Conservation (phyloP, 768 basidiomycete species). For the Tulasnella sp. region DNA sequence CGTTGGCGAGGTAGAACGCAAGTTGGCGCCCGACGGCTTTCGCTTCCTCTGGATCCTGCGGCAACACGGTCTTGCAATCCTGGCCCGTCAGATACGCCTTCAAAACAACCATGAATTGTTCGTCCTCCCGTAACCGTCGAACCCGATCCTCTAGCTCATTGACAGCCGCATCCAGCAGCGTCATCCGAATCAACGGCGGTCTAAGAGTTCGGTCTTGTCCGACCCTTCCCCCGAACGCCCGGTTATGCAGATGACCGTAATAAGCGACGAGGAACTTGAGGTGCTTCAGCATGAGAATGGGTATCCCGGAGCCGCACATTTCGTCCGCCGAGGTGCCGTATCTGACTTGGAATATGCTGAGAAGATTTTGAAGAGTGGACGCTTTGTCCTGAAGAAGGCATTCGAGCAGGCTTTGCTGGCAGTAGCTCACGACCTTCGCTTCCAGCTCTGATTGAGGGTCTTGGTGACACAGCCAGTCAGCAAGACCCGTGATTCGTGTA, state of each 20-base stretch:
- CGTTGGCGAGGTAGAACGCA: slow-evolving; percentile 15
- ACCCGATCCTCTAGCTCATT: slow-evolving; percentile 9
- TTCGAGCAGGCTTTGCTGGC: slow-evolving; percentile 68
- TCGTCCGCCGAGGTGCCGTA: slow-evolving; percentile 48
- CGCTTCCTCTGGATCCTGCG: background rate
- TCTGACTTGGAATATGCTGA: slow-evolving; percentile 48
- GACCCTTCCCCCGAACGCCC: slow-evolving; percentile 58
- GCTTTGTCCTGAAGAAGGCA: slow-evolving; percentile 88
- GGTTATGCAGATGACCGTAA: slow-evolving; percentile 68
- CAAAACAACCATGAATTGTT: slow-evolving; percentile 9
- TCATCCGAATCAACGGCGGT: slow-evolving; percentile 47
- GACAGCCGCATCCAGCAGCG: slow-evolving; percentile 17
- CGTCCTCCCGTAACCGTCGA: slow-evolving; percentile 12
- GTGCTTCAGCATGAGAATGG: slow-evolving; percentile 51
- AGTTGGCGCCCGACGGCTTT: slow-evolving; percentile 2
- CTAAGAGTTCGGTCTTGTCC: slow-evolving; percentile 45
- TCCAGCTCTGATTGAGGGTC: slow-evolving; percentile 31
- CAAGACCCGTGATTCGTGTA: slow-evolving; percentile 64
- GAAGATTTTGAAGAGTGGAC: slow-evolving; percentile 59
- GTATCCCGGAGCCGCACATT: slow-evolving; percentile 42
- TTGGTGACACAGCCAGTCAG: slow-evolving; percentile 60
- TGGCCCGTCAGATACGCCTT: slow-evolving; percentile 16
- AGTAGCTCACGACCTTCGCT: slow-evolving; percentile 58
- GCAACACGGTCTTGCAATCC: background rate
- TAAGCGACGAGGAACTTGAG: slow-evolving; percentile 53